Conservation (phyloP, 306 rosid species). For the Amphicarpaea edgeworthii region DNA sequence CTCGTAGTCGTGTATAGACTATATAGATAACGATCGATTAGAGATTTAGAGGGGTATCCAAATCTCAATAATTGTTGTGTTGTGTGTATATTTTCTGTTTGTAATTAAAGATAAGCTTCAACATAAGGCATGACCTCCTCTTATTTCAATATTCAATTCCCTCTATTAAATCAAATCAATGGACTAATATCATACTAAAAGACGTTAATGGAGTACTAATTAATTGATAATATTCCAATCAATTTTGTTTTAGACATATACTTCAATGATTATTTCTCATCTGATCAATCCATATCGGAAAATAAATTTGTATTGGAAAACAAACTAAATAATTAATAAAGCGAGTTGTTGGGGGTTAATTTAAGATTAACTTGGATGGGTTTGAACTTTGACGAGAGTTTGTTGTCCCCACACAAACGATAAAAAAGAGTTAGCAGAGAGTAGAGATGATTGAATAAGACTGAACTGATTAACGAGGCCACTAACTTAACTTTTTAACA, state of each 20-base stretch:
- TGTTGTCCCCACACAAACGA: conserved; percentile 20
- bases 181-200: too few species aligned
- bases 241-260: background rate
- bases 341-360: background rate
- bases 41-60: background rate
- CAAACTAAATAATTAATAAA: background rate
- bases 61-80: conserved; percentile 20
- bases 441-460: conserved; percentile 4
- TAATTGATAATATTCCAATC: too few species aligned
- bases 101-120: conserved; percentile 37
- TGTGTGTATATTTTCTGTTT: background rate
- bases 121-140: background rate
- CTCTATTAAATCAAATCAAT: background rate
- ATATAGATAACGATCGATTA: conserved; percentile 36
- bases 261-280: background rate
- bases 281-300: background rate
- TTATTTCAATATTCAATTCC: too few species aligned
- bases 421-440: conserved; percentile 18
- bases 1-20: conserved; percentile 47
- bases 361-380: background rate
- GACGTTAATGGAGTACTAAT: background rate
- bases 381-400: background rate
- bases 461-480: conserved; percentile 9
- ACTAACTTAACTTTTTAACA: conserved; percentile 27
- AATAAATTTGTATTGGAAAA: background rate